phyloP scores from a whole-genome alignment of 179 eudicot species.

The Beta lomatogona region DNA sequence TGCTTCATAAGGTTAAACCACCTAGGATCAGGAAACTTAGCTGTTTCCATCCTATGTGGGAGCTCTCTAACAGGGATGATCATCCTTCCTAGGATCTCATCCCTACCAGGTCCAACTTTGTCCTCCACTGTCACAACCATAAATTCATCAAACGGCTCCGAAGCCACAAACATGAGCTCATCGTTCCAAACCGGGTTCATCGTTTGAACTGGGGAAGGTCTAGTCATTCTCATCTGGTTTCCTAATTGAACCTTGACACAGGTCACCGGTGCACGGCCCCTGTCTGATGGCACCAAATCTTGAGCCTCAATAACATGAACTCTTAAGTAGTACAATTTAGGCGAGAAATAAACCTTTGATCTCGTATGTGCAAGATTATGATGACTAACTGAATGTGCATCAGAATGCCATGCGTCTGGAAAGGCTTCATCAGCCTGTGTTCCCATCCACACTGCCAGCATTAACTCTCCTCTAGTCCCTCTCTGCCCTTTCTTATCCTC shows the following conservation, averaged over 20 bases:
- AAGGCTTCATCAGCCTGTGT: constrained; percentile 95
- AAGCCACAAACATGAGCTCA: constrained; percentile 83
- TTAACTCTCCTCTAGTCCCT: constrained; percentile 54
- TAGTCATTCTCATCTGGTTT: constrained; percentile 51
- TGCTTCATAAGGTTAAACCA: constrained; percentile 71
- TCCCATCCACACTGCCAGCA: constrained; percentile 94
- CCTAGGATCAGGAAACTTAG: constrained; percentile 60
- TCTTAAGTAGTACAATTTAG: constrained; percentile 73
- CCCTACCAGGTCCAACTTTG: constrained; percentile 64
- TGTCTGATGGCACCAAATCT: constrained; percentile 68
- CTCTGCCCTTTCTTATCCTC: constrained; percentile 56
- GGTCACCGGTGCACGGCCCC: constrained; percentile 42
- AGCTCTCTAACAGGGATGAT: constrained; percentile 60
- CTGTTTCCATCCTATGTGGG: constrained; percentile 54
- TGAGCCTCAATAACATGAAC: constrained; percentile 86
- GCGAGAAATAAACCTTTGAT: constrained; percentile 86
- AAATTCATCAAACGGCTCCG: constrained; percentile 87
- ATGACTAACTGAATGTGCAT: constrained; percentile 76
- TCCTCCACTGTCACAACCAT: constrained; percentile 59
- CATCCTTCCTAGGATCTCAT: constrained; percentile 63
- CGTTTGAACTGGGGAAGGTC: constrained; percentile 44
- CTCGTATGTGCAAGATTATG: constrained; percentile 59
- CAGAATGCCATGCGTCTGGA: constrained; percentile 94
- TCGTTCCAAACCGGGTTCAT: constrained; percentile 77
- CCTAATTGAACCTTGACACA: constrained; percentile 61